These are phyloP conservation scores for Magnaporthiopsis poae DNA, from an alignment of 2,329 filamentous ascomycete species.

Conservation along the genomic window DNA sequence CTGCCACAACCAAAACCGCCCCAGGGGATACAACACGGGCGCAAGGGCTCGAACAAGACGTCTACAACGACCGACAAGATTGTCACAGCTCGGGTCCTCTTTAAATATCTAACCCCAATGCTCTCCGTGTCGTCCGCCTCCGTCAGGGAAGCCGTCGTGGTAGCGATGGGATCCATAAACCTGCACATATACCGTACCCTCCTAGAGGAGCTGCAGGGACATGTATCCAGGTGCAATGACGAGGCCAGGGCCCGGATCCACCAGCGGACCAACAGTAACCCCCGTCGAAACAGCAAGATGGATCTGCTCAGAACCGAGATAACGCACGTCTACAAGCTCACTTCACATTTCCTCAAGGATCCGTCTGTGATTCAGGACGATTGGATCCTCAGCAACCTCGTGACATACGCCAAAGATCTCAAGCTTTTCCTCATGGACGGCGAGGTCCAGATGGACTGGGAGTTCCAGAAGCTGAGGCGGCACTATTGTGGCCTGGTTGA, in stretches of 20 bases:
- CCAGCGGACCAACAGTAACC: conserved; percentile 73
- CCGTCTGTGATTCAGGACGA: conserved; percentile 73
- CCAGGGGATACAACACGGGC: conserved; percentile 55
- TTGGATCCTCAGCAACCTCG: conserved; percentile 80
- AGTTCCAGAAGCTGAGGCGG: conserved; percentile 80
- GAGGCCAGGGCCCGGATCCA: conserved; percentile 81
- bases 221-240: conserved; percentile 76
- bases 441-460: conserved; percentile 88
- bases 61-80: conserved; percentile 63
- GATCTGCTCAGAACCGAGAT: conserved; percentile 87
- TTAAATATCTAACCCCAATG: conserved; percentile 83
- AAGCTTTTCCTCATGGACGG: conserved; percentile 91
- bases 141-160: conserved; percentile 81
- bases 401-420: conserved; percentile 81
- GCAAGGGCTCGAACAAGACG: conserved; percentile 68
- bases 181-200: conserved; percentile 84
- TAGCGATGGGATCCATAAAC: conserved; percentile 89
- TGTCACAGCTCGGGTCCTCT: conserved; percentile 76
- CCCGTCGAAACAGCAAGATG: conserved; percentile 70
- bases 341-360: conserved; percentile 75
- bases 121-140: conserved; percentile 69
- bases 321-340: conserved; percentile 90
- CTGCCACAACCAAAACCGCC: conserved; percentile 28
- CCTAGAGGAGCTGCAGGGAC: conserved; percentile 79
- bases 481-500: conserved; percentile 94